These are phyloP conservation scores for Aspergillus ibericus DNA, from an alignment of 2,329 filamentous ascomycete species.

Conservation along the genomic window DNA sequence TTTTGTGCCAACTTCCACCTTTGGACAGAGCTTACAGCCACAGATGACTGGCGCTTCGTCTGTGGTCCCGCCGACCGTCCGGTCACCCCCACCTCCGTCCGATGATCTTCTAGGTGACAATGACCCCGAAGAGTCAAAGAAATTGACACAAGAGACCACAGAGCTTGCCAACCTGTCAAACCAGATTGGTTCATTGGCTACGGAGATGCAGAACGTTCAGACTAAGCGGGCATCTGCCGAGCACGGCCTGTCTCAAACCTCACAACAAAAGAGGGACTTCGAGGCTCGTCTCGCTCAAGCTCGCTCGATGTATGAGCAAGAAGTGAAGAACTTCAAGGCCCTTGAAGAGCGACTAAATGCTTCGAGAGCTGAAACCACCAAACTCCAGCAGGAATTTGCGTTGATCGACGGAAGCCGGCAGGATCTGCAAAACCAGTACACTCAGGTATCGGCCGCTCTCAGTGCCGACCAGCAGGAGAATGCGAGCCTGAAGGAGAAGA, in stretches of 20 bases:
- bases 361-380: conserved; percentile 77
- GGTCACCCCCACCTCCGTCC: conserved; percentile 54
- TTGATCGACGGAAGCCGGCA: conserved; percentile 77
- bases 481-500: conserved; percentile 78
- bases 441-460: conserved; percentile 70
- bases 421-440: conserved; percentile 80
- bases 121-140: conserved; percentile 84
- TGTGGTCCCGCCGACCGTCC: conserved; percentile 29
- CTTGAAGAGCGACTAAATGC: conserved; percentile 79
- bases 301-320: conserved; percentile 85
- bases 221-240: conserved; percentile 76
- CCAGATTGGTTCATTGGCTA: conserved; percentile 85
- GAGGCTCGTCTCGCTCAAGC: conserved; percentile 85
- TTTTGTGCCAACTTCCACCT: conserved; percentile 88
- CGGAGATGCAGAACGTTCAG: conserved; percentile 92
- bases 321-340: conserved; percentile 79
- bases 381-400: conserved; percentile 79
- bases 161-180: conserved; percentile 96
- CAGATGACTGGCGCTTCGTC: conserved; percentile 69
- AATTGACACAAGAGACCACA: conserved; percentile 81
- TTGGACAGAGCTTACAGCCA: conserved; percentile 77
- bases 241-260: conserved; percentile 77
- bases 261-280: conserved; percentile 87
- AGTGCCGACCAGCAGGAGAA: conserved; percentile 91
- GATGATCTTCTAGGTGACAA: conserved; percentile 91